Evolutionary conservation across 331 rosid species (phyloP).

Genomic region (Saraca asoca): DNA sequence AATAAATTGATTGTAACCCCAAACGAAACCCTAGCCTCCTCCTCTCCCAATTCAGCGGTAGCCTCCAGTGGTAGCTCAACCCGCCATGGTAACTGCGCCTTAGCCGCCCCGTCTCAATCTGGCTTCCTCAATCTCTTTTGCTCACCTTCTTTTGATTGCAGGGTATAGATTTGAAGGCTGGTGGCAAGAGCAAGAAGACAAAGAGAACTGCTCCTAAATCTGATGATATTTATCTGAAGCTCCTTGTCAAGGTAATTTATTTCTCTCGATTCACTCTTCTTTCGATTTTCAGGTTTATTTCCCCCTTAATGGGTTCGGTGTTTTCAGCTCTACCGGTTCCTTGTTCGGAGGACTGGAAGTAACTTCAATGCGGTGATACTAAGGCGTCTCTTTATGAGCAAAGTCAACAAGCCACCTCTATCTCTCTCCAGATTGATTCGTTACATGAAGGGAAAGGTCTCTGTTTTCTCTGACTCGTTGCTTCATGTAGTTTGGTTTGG

Average conservation of each 20-base stretch:
- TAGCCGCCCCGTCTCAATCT: too few species aligned
- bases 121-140: too few species aligned
- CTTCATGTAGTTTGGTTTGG: neutral
- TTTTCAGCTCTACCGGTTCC: slow-evolving; percentile 66
- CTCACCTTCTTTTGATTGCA: slow-evolving; percentile 31
- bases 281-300: neutral
- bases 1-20: too few species aligned
- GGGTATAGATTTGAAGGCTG: slow-evolving; percentile 84
- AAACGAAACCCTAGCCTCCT: too few species aligned
- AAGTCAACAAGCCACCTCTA: slow-evolving; percentile 67
- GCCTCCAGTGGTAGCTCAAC: too few species aligned
- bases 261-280: neutral
- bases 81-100: too few species aligned
- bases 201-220: slow-evolving; percentile 67
- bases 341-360: slow-evolving; percentile 61
- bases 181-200: slow-evolving; percentile 76
- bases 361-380: slow-evolving; percentile 61
- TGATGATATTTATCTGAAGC: slow-evolving; percentile 66
- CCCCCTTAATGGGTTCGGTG: neutral
- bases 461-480: neutral
- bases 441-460: slow-evolving; percentile 54
- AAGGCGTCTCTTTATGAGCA: slow-evolving; percentile 76
- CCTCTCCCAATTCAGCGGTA: too few species aligned
- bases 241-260: slow-evolving; percentile 56
- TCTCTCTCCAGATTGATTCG: slow-evolving; percentile 67